phyloP scores from a whole-genome alignment of 768 basidiomycete species.

The Dacryopinax spathularia region DNA sequence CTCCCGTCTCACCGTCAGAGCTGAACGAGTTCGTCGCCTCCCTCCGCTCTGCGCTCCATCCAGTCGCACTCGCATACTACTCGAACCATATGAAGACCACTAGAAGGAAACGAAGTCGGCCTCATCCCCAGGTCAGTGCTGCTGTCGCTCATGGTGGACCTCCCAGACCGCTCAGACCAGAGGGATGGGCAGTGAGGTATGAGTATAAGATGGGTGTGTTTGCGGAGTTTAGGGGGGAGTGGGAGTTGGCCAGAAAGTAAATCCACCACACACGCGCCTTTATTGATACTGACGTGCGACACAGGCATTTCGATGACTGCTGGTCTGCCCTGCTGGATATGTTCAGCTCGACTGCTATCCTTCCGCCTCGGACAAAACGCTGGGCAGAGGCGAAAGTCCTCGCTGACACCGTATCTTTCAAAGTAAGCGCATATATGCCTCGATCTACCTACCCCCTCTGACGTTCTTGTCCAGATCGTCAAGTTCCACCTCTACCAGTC shows the following conservation, averaged over 20 bases:
- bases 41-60: conserved; percentile 77
- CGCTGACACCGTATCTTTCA: conserved; percentile 82
- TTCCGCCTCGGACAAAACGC: conserved; percentile 85
- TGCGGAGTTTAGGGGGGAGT: conserved; percentile 85
- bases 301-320: conserved; percentile 87
- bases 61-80: conserved; percentile 86
- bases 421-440: conserved; percentile 36
- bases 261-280: conserved; percentile 19
- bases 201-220: conserved; percentile 97
- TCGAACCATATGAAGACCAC: conserved; percentile 85
- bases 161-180: conserved; percentile 52
- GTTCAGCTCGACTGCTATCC: conserved; percentile 73
- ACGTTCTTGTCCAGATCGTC: conserved; percentile 43
- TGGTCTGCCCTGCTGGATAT: conserved; percentile 71
- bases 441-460: not conserved
- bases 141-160: conserved; percentile 17
- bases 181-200: conserved; percentile 92
- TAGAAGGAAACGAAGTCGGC: conserved; percentile 71
- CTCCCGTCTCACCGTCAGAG: conserved; percentile 76
- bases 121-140: conserved; percentile 6
- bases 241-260: conserved; percentile 83
- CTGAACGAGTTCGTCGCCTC: conserved; percentile 75
- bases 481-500: conserved; percentile 88
- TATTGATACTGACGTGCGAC: not conserved
- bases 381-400: conserved; percentile 98